phyloP scores from a whole-genome alignment of 345 rosid species.

The Lepidium sativum region DNA sequence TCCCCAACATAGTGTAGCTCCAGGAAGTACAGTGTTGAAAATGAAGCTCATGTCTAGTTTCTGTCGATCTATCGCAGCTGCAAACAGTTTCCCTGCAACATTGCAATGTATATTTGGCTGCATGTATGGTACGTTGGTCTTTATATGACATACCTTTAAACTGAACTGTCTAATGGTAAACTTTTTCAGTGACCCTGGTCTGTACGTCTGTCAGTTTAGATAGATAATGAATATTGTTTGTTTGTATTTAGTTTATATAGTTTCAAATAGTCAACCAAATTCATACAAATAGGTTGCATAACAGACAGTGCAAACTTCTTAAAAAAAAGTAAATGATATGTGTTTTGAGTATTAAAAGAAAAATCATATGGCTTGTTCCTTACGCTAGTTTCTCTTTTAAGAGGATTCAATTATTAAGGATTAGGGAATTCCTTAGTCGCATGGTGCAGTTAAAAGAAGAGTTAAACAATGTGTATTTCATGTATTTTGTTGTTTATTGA shows the following conservation, averaged over 20 bases:
- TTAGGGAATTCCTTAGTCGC: neutral
- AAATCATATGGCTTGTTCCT: neutral
- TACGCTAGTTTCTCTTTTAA: neutral
- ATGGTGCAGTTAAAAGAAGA: constrained; percentile 8
- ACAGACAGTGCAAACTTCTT: neutral
- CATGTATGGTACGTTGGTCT: constrained; percentile 58
- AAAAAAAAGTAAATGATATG: neutral
- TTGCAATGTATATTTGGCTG: constrained; percentile 96
- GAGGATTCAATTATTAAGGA: neutral
- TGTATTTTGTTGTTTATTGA: constrained; percentile 5
- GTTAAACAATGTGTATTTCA: neutral
- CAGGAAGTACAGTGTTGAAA: constrained; percentile 66
- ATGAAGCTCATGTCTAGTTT: constrained; percentile 66
- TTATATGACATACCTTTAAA: neutral
- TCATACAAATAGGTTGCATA: neutral
- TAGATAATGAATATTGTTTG: neutral
- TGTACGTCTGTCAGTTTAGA: neutral
- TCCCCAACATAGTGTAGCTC: constrained; percentile 55
- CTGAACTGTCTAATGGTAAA: neutral
- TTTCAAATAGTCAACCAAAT: neutral
- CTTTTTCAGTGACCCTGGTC: neutral
- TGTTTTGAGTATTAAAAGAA: constrained; percentile 1
- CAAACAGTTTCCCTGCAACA: constrained; percentile 86
- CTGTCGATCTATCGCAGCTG: constrained; percentile 75
- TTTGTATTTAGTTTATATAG: neutral